Evolutionary conservation across 78 protist genomes (phyloP), one percentile per base, ranked within the genome.

Genomic region (Abeoforma whisleri): DNA sequence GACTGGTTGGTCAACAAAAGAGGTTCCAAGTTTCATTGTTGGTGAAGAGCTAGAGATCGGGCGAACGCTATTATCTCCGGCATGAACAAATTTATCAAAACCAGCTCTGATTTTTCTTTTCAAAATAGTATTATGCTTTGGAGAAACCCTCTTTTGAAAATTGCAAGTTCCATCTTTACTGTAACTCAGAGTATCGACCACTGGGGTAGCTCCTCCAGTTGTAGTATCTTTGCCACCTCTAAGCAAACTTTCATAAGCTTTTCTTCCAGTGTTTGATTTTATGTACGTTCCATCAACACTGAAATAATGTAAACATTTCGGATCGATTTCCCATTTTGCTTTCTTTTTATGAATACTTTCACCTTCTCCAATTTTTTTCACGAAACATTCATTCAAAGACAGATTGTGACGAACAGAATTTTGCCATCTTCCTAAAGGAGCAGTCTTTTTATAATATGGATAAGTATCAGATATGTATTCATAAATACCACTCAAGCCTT

Each of bases 401-500:
- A 80, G 57, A 40, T 22, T 80, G 5, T 80, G 84, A 30, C 84
- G 57, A 2, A 80, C 34, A 25, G 35, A 19, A 32, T 80, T 80
- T 69, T 80, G 84, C 84, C 84, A 80, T 2, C 33, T 1, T n/a
- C 69, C 69, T 48, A 48, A 48, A 48, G 5, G 62, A 48, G 31
- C 35, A 2, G 81, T 28, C n/a, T 77, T 2, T 33, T 48, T 39
- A 69, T 40, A 80, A 69, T 16, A 80, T 30, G 84, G 69, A 69
- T 80, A 80, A 8, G 19, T 32, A n/a, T 25, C 33, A 38, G 33
- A 12, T 12, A 80, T 80, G 30, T 38, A 33, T 23, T 22, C 69
- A 32, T 80, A 80, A 32, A 80, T 80, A 23, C 30, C 57, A 23
- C n/a, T 39, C 69, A 80, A 69, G 84, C 76, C 68, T 25, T 22